Base-by-base conservation (phyloP, 2,329 filamentous ascomycete genomes). In the Cryphonectria japonica region DNA sequence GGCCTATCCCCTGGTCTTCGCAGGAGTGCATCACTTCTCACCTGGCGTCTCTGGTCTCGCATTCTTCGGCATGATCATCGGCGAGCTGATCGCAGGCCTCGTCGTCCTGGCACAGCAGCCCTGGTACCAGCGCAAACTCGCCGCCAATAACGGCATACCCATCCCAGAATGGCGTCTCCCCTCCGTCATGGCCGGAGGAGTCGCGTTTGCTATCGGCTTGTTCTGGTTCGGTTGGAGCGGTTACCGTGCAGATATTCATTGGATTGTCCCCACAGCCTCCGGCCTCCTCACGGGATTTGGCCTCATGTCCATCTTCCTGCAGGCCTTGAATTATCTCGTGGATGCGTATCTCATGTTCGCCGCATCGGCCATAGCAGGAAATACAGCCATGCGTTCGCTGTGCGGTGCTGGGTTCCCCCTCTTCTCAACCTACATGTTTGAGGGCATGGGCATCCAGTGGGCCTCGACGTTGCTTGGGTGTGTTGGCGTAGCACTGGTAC, bases 21-120 rank as follows among this genome's bases (percentile, higher is more conserved):
- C 91, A 73, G 84, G 85, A 39, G 85, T 94, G 5, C 92, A 97
- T 79, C 86, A 87, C 74, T 91, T 95, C 83, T 88, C 82, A 46
- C 77, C 85, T 1, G 94, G 94, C 70, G 81, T 93, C 26, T 87
- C 90, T 4, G 94, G 94, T 1, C 85, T 97, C 6, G 90, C 93
- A 6, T 97, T 94, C 79, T 93, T 97, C 76, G 94, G 94, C 69
- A 93, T 97, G 91, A 88, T 96, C 67, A 76, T 85, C 11, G 93
- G 93, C 63, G 88, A 94, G 78, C 73, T 95, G 22, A 80, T 93
- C 68, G 92, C 91, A 0, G 92, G 91, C 65, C 72, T 84, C 11
- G 85, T 85, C 63, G 90, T 95, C 73, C 83, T 92, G 67, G 76
- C 88, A 54, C 85, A 87, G 76, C 88, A 93, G 79, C 88, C 89